These are phyloP conservation scores for Prunus davidiana DNA, from an alignment of 306 rosid genomes.

Conservation along the genomic window DNA sequence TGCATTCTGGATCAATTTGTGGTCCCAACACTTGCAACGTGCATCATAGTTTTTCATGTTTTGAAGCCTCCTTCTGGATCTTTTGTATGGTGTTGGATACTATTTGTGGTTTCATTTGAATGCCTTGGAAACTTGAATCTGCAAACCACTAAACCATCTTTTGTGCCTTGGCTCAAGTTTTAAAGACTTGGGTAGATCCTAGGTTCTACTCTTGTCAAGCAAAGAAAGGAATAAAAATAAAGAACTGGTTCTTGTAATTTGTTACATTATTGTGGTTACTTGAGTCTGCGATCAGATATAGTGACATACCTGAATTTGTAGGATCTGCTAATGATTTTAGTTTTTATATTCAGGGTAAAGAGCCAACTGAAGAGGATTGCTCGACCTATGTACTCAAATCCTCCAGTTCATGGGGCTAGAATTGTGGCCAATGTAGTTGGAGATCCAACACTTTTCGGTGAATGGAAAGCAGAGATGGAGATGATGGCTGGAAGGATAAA, in stretches of 20 bases:
- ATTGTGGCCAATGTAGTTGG: slow-evolving; percentile 96
- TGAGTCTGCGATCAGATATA: background rate
- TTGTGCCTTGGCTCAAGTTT: no score
- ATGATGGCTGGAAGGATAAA: slow-evolving; percentile 99
- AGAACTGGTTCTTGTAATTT: background rate
- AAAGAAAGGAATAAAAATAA: no score
- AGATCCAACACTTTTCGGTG: slow-evolving; percentile 65
- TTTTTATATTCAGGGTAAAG: slow-evolving; percentile 65
- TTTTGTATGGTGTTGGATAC: no score
- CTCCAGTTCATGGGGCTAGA: slow-evolving; percentile 92
- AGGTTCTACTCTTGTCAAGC: background rate
- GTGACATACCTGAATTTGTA: background rate
- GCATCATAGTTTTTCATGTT: no score
- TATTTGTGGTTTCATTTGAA: no score
- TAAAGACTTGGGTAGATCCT: background rate
- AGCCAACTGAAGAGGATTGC: slow-evolving; percentile 97
- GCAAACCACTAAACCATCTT: no score
- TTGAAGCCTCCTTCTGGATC: no score
- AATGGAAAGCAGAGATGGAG: slow-evolving; percentile 98
- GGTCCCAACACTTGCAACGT: no score
- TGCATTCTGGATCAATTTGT: background rate
- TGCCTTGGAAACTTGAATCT: no score
- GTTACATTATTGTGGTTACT: background rate
- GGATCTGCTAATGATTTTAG: slow-evolving; percentile 15
- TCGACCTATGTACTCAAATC: slow-evolving; percentile 98